Evolutionary conservation across 495 filamentous ascomycete genomes (phyloP).

Genomic region (Penicillium chermesinum): DNA sequence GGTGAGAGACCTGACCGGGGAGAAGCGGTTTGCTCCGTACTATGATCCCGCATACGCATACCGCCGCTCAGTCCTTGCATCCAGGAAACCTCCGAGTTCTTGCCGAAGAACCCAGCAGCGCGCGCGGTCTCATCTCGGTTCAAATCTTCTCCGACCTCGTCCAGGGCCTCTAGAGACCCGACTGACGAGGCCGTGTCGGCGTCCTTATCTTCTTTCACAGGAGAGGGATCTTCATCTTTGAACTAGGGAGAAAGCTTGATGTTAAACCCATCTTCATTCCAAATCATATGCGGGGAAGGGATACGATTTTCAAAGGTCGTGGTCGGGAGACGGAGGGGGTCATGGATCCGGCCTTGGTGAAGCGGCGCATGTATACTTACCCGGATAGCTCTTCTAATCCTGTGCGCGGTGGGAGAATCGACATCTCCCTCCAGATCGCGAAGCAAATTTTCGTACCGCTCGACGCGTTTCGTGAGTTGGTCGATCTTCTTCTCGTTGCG

Average conservation of each 20-base stretch:
- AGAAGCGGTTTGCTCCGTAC: background rate
- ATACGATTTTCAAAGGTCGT: too few relatives aligned
- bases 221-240: slow-evolving; percentile 3
- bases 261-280: background rate
- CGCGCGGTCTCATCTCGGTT: slow-evolving; percentile 46
- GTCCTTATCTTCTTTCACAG: slow-evolving; percentile 18
- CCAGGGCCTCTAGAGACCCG: slow-evolving; percentile 55
- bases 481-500: slow-evolving; percentile 47
- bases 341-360: background rate
- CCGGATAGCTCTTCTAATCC: slow-evolving; percentile 32
- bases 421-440: slow-evolving; percentile 31
- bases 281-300: too few relatives aligned
- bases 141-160: slow-evolving; percentile 54
- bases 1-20: background rate
- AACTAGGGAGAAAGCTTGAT: background rate
- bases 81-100: slow-evolving; percentile 60
- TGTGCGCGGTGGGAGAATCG: slow-evolving; percentile 21
- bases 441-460: slow-evolving; percentile 42
- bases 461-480: slow-evolving; percentile 35
- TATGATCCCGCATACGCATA: slow-evolving; percentile 4
- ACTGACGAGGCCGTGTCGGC: slow-evolving; percentile 36
- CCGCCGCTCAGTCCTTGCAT: slow-evolving; percentile 43
- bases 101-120: slow-evolving; percentile 56
- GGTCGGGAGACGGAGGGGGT: background rate
- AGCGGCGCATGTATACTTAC: slow-evolving; percentile 25